Percentiles rank a stretch among this genome's conserved stretches.
Conservation (phyloP, 441 rosid genomes). For the Codiaeum variegatum region DNA sequence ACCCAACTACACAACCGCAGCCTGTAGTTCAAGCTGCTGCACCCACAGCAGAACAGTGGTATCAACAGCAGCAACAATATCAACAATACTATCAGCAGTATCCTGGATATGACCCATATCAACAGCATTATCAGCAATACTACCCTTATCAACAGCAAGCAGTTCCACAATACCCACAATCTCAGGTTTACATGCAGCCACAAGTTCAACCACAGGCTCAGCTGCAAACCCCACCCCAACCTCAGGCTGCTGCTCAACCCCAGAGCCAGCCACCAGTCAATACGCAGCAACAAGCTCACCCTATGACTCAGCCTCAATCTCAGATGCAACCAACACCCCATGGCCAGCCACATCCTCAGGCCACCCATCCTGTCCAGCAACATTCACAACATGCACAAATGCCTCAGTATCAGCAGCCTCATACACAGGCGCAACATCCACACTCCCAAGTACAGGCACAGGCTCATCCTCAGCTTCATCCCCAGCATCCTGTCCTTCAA, state of each 20-base stretch:
- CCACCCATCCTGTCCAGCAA: conserved; percentile 25
- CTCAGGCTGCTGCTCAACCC: conserved; percentile 38
- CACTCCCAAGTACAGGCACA: conserved; percentile 31
- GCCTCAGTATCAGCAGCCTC: conserved; percentile 51
- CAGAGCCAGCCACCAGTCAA: conserved; percentile 35
- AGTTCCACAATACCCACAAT: conserved; percentile 38
- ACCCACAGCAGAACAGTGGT: conserved; percentile 59
- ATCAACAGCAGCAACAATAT: conserved; percentile 64
- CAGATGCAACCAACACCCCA: conserved; percentile 28
- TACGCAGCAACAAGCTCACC: conserved; percentile 42
- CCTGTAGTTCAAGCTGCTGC: conserved; percentile 37
- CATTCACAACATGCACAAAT: conserved; percentile 28
- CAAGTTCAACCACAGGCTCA: conserved; percentile 32
- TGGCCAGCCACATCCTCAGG: conserved; percentile 36
- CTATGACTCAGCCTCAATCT: conserved; percentile 29
- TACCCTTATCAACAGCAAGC: conserved; percentile 58
- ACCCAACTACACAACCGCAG: conserved; percentile 35
- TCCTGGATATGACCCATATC: conserved; percentile 51
- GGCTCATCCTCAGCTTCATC: conserved; percentile 29
- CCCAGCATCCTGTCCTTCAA: conserved; percentile 33
- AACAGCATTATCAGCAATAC: conserved; percentile 57
- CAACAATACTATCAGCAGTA: conserved; percentile 71
- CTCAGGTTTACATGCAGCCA: conserved; percentile 36
- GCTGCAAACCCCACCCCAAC: conserved; percentile 29
- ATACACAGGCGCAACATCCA: conserved; percentile 29